Base-by-base conservation (phyloP, 2,329 filamentous ascomycete genomes). In the Claviceps quebecensis region DNA sequence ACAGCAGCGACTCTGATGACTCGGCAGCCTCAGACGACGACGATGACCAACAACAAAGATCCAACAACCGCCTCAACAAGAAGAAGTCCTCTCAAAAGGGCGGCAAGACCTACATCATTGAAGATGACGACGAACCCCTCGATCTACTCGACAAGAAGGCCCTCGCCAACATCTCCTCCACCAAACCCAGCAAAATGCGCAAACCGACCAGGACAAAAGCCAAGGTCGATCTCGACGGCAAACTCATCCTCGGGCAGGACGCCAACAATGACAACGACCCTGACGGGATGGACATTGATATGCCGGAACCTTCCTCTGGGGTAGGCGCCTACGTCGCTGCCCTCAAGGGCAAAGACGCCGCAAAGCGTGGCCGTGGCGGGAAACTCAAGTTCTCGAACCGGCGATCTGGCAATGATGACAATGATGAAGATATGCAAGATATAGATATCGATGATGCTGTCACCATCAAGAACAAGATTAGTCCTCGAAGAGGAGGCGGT, bases 81-180 rank as follows among this genome's bases (percentile, higher is more conserved):
- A 72, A 69, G 67, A 71, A 74, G 64, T 45, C 47, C 13, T 62
- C 69, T 56, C 75, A 80, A 61, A 81, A 80, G 66, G 79, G 77
- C 43, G 77, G 77, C 60, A 82, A 81, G 60, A 80, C 85, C 1
- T 98, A 93, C 68, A 97, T 98, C 59, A 79, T 95, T 54, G 91
- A 97, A 71, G 86, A 94, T 55, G 88, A 94, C 53, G 87, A 95
- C 60, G 93, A 97, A 66, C 93, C 93, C 1, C 83, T 98, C 43
- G 93, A 98, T 71, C 78, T 98, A 45, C 79, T 98, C 16, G 91
- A 93, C 61, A 86, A 87, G 55, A 84, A 84, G 63, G 88, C 90
- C 8, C 78, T 98, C 43, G 91, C 88, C 50, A 93, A 88, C 65
- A 96, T 98, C 61, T 95, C 90, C 2, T 87, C 87, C 5, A 95